Base-by-base conservation (phyloP, 2,329 filamentous ascomycete genomes). In the Tympanopsis confertula region DNA sequence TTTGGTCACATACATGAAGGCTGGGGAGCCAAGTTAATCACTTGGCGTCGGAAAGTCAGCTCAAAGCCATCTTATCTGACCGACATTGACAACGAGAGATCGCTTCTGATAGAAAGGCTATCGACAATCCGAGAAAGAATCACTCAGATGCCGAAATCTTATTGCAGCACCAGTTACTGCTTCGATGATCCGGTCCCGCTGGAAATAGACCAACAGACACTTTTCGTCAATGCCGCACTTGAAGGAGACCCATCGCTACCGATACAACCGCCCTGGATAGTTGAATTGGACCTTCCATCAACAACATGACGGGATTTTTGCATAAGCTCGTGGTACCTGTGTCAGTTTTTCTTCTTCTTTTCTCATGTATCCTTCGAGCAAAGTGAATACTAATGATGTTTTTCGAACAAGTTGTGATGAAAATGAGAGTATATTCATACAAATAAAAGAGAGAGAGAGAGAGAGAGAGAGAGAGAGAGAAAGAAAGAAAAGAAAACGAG, bases 161-260 rank as follows among this genome's bases (percentile, higher is more conserved):
- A 49, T 32, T 52, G 50, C 13, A 40, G 50, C 13, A 54, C 66
- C 2, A 69, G 67, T 24, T 54, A 60, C 40, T 60, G 63, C 37
- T 50, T 51, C 0, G 46, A 52, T 3, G 55, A 60, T 17, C 40
- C 47, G n/a, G 42, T 49, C 18, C 47, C 45, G 2, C n/a, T 66
- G 1, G 35, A 53, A 20, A 36, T 33, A 5, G 66, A 66, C 0
- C 50, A 56, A 30, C 62, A 75, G 44, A 79, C 74, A 0, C 48
- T 78, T 5, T 76, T 79, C 47, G 57, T 80, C 7, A 80, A 79
- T 49, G 73, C 72, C 1, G 59, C 75, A 0, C 66, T 78, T 19
- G 58, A 72, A 53, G 59, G 66, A 3, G 47, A 57, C 2, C 41
- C 52, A 5, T 60, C 65, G 14, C 40, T 49, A n/a, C 57, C 61